Base-by-base conservation (phyloP, 202 grass and related monocot genomes). In the Digitaria exilis region DNA sequence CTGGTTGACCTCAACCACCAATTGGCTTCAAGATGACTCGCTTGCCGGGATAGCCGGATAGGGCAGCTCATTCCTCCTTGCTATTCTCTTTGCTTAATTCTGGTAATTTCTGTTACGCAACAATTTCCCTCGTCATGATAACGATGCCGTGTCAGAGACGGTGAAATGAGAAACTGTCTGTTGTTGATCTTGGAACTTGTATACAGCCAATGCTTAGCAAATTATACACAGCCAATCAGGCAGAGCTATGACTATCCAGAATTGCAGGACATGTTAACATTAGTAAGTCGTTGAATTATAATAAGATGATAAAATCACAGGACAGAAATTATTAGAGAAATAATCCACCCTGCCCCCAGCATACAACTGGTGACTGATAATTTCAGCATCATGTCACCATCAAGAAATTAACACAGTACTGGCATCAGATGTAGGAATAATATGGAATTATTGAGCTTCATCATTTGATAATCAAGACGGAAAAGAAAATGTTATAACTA, bases 401-500 rank as follows among this genome's bases (percentile, higher is more conserved):
- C 45, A 52, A 34, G 46, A 21, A 28, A 51, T 51, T n/a, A 32
- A n/a, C 17, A 0, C 7, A 5, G 25, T 60, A 29, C 57, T 19
- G 34, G 19, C 15, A 63, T 63, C 60, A 52, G n/a, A 73, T 52
- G 46, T 34, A n/a, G 2, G 11, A 21, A 52, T 73, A 73, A 60
- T 1, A 49, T 76, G 52, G 55, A 21, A 28, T 39, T 55, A 32
- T 9, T 49, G 24, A 14, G 25, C 26, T 72, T 70, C 17, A 52
- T 70, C 58, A 16, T 81, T 81, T 58, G 34, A 28, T 69, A 58
- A 70, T 69, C 17, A 25, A 61, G 22, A 81, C 10, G 4, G 31
- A n/a, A 51, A 73, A 34, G 2, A 29, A 69, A 81, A 81, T 70
- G 34, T 56, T 57, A 37, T 37, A 11, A 75, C 50, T 70, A 70